Percentiles rank a stretch among this genome's conserved stretches.
phyloP scores from a whole-genome alignment of 305 asterid species.

The Withania somnifera region DNA sequence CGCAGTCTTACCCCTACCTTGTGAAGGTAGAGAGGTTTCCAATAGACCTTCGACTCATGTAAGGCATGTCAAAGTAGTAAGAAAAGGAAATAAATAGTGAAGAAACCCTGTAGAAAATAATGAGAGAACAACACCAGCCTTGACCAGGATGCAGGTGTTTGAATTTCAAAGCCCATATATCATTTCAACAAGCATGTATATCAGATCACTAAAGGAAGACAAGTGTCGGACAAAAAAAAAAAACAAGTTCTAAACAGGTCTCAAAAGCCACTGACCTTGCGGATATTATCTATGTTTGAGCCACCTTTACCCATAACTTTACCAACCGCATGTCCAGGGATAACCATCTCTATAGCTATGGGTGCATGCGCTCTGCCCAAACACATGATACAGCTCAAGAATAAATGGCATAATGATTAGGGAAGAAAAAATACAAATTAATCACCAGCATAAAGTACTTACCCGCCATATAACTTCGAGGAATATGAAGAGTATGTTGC shows the following conservation, averaged over 20 bases:
- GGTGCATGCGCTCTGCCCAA: constrained; percentile 61
- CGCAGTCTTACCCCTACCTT: neutral
- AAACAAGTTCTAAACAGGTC: neutral
- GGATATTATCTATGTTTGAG: constrained; percentile 74
- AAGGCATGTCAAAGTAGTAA: neutral
- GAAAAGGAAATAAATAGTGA: neutral
- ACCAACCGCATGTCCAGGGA: constrained; percentile 80
- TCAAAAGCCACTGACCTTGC: constrained; percentile 44
- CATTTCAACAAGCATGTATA: neutral
- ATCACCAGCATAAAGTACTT: constrained; percentile 17
- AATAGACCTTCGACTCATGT: neutral
- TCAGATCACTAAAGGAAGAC: neutral
- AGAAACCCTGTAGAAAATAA: neutral
- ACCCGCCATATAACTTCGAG: constrained; percentile 63
- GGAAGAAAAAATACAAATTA: constrained; percentile 4
- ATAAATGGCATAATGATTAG: neutral
- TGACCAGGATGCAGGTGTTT: neutral
- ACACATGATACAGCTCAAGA: neutral
- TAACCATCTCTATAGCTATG: constrained; percentile 63
- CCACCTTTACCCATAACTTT: constrained; percentile 92
- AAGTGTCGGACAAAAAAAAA: neutral
- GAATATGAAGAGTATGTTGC: constrained; percentile 56
- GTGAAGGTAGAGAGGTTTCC: neutral
- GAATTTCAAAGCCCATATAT: neutral
- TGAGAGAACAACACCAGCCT: neutral